phyloP scores from a whole-genome alignment of 2,329 filamentous ascomycete genomes.

The Ilyonectria destructans region DNA sequence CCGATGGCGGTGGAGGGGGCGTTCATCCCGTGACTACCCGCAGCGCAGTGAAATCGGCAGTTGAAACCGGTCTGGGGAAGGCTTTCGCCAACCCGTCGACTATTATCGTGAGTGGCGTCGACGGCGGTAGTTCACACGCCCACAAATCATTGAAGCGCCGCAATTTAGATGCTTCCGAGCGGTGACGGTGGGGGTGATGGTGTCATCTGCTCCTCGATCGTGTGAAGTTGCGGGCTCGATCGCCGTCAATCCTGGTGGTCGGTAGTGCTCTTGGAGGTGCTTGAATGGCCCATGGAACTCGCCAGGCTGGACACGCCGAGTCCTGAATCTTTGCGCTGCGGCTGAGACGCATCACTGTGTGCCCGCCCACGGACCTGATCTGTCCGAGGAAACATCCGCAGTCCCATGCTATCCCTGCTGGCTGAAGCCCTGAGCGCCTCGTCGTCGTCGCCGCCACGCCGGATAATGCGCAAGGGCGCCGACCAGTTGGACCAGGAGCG shows the following conservation, averaged over 20 bases:
- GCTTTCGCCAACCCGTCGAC: not conserved
- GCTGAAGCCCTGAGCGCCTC: not conserved
- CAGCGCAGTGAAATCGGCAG: not conserved
- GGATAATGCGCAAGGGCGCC: slow-evolving; percentile 11
- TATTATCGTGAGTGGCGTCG: too few species aligned
- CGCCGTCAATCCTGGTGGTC: slow-evolving; percentile 36
- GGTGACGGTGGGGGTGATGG: not conserved
- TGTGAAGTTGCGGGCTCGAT: not conserved
- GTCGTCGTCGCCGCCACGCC: not conserved
- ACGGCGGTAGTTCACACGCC: not conserved
- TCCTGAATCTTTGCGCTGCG: slow-evolving; percentile 25
- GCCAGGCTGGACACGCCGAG: slow-evolving; percentile 33
- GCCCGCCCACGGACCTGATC: slow-evolving; percentile 19
- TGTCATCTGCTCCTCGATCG: not conserved
- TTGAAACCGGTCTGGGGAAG: not conserved
- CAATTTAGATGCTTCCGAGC: not conserved
- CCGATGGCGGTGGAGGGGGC: not conserved
- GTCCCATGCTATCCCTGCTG: slow-evolving; percentile 19
- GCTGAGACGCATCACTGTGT: slow-evolving; percentile 25
- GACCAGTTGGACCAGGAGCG: slow-evolving; percentile 6
- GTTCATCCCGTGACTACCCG: not conserved
- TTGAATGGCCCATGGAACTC: slow-evolving; percentile 31
- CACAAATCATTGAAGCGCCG: too few species aligned
- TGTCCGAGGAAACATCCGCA: slow-evolving; percentile 14
- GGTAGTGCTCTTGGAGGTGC: slow-evolving; percentile 16